phyloP scores from a whole-genome alignment of 2,329 filamentous ascomycete species.

The Phialophora expanda region DNA sequence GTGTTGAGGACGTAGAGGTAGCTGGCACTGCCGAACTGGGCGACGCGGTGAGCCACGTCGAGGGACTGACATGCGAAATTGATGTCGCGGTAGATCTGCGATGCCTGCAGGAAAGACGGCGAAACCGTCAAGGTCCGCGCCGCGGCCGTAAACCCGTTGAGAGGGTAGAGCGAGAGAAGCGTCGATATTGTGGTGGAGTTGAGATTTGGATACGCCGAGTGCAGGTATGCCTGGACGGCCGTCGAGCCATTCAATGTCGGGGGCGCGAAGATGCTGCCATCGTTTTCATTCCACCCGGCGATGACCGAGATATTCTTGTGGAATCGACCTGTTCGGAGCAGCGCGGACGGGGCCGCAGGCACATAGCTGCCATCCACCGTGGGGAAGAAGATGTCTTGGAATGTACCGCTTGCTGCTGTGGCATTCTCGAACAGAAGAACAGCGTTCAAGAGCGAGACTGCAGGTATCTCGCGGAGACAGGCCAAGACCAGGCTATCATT shows the following conservation, averaged over 20 bases:
- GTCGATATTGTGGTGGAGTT: constrained; percentile 22
- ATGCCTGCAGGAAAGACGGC: constrained; percentile 26
- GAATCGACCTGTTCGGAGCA: constrained; percentile 51
- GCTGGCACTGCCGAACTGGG: constrained; percentile 18
- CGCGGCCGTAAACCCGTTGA: constrained; percentile 19
- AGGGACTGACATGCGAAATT: constrained; percentile 29
- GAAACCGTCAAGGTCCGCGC: constrained; percentile 14
- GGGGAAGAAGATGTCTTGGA: constrained; percentile 42
- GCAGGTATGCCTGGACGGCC: constrained; percentile 17
- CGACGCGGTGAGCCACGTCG: constrained; percentile 23
- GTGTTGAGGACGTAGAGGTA: constrained; percentile 27
- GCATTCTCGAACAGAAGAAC: constrained; percentile 25
- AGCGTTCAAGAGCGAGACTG: constrained; percentile 18
- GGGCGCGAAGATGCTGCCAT: constrained; percentile 24
- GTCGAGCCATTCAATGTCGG: constrained; percentile 17
- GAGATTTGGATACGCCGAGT: constrained; percentile 20
- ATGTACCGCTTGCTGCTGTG: constrained; percentile 15
- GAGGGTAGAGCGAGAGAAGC: constrained; percentile 23
- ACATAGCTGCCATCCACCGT: constrained; percentile 58
- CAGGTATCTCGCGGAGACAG: constrained; percentile 19
- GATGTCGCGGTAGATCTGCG: constrained; percentile 27
- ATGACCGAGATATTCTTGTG: constrained; percentile 44
- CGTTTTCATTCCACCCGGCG: constrained; percentile 26
- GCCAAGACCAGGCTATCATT: constrained; percentile 16
- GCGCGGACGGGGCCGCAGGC: constrained; percentile 50